Evolutionary conservation across 306 rosid species (phyloP), one percentile per base, ranked within the genome.

Genomic region (Hylodesmum podocarpum): DNA sequence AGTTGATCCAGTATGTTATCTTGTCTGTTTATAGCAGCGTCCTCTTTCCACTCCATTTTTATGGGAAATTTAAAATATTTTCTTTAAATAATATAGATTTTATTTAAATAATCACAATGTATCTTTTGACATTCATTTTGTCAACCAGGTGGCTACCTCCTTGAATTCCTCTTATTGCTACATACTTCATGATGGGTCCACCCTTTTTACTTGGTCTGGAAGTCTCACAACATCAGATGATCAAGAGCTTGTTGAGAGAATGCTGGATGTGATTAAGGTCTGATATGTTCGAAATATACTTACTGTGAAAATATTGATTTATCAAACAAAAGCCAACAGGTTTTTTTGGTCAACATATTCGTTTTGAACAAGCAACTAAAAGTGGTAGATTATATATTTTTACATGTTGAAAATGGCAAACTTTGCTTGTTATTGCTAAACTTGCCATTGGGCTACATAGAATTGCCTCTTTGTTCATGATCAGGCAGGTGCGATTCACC

Each of bases 191-290:
- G 81, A 80, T 54, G 96, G 89, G 46, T 43, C 90, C 70, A 79
- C 87, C 25, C 73, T 89, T 86, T 88, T 88, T 87, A 84, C 90
- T 27, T 96, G 99, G 99, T 78, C 86, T 22, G 99, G 99, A 83
- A 80, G 87, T 85, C 83, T 91, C 51, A 77, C 98, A 57, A 87
- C 69, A 70, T 18, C 97, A 11, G 92, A 96, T 70, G 77, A 87
- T 70, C 98, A 91, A 37, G 99, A 91, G 79, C 88, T 96, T 67
- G 85, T 84, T 66, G 99, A 96, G 75, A 90, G 99, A 79, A 89
- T 88, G 89, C 86, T 96, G 69, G 99, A 96, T 89, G 73, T 96
- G 83, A 92, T 96, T 64, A 92, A 92, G 97, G 99, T 95, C 70
- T 80, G 79, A 33, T 72, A 10, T 43, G 44, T 72, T 33, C 63